A percentile compares a stretch with the other conserved stretches of the same genome.
Conservation (phyloP, 2,329 filamentous ascomycete species). For the Epichloe brachyelytri region DNA sequence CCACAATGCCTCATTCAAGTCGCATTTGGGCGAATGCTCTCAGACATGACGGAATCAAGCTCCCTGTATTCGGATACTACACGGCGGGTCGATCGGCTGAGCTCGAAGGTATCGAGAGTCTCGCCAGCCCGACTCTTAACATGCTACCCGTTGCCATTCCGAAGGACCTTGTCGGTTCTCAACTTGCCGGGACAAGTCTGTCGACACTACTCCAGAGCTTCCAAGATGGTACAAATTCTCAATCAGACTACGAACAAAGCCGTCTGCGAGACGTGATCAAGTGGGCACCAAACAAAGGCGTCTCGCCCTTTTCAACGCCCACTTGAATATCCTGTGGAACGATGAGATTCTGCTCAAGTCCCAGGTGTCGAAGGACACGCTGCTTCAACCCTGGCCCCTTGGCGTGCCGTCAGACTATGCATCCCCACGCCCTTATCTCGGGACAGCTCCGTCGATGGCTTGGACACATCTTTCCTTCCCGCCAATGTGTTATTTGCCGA, state of each 20-base stretch:
- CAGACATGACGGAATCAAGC: not conserved
- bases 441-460: not conserved
- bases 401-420: not conserved
- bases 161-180: not conserved
- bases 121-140: not conserved
- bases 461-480: not conserved
- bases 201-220: not conserved
- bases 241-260: slow-evolving; percentile 4
- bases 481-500: not conserved
- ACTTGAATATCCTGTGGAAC: slow-evolving; percentile 4
- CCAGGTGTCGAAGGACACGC: not conserved
- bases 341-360: not conserved
- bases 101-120: not conserved
- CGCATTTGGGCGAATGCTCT: slow-evolving; percentile 5
- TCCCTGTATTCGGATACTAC: not conserved
- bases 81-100: not conserved
- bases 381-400: not conserved
- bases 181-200: not conserved
- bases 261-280: slow-evolving; percentile 2
- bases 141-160: not conserved
- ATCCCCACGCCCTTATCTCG: not conserved
- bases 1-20: slow-evolving; percentile 3
- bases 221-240: not conserved
- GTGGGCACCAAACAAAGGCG: not conserved
- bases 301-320: slow-evolving; percentile 1